Percentiles rank a stretch among this genome's conserved stretches.
These are phyloP conservation scores for Exophiala sideris DNA, from an alignment of 2,329 filamentous ascomycete species.

Conservation along the genomic window DNA sequence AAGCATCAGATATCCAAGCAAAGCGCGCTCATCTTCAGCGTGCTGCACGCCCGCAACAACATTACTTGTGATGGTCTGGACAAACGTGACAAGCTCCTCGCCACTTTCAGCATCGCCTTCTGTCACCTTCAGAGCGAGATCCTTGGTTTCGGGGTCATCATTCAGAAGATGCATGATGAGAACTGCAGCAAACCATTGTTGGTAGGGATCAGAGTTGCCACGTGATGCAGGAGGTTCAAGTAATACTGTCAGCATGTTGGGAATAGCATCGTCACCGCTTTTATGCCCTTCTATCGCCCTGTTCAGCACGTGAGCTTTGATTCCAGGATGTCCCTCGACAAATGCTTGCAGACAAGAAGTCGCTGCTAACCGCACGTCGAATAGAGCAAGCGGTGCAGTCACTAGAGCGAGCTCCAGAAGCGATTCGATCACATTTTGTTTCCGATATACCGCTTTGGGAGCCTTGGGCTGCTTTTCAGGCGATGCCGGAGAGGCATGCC, in stretches of 20 bases:
- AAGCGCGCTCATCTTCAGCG: slow-evolving; percentile 72
- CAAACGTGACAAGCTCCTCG: slow-evolving; percentile 91
- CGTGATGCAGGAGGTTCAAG: slow-evolving; percentile 63
- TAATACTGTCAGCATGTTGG: slow-evolving; percentile 83
- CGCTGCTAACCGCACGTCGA: slow-evolving; percentile 78
- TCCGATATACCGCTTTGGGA: slow-evolving; percentile 9
- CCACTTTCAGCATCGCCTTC: slow-evolving; percentile 86
- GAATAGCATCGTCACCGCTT: slow-evolving; percentile 72
- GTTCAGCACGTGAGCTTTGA: slow-evolving; percentile 79
- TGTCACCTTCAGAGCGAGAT: slow-evolving; percentile 72
- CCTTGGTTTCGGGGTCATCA: slow-evolving; percentile 76
- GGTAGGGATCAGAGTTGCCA: slow-evolving; percentile 73
- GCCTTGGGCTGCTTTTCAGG: slow-evolving; percentile 11
- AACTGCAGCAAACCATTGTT: slow-evolving; percentile 83
- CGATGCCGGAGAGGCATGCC: slow-evolving; percentile 27
- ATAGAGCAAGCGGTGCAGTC: slow-evolving; percentile 61
- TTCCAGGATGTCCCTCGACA: slow-evolving; percentile 74
- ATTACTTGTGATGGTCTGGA: slow-evolving; percentile 83
- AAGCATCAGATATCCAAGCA: slow-evolving; percentile 84
- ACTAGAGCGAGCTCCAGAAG: slow-evolving; percentile 78
- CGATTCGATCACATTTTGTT: slow-evolving; percentile 81
- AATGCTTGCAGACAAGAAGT: slow-evolving; percentile 93
- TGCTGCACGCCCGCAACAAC: slow-evolving; percentile 75
- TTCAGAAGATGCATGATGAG: slow-evolving; percentile 82
- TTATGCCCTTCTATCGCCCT: slow-evolving; percentile 85